Base-by-base conservation (phyloP, 768 basidiomycete genomes). In the Lactarius psammicola region DNA sequence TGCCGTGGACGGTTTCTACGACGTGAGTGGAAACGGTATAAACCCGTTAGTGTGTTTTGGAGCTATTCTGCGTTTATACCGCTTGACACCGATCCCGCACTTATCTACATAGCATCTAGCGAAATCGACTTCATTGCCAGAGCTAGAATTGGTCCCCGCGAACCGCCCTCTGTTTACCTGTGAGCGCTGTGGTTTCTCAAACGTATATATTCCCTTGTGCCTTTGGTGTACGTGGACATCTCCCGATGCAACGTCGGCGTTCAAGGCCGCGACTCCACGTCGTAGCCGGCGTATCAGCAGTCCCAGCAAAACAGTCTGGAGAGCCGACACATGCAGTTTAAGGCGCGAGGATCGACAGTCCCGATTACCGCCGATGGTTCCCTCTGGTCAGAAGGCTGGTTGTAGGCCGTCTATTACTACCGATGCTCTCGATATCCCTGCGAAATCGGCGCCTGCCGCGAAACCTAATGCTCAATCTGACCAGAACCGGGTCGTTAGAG, bases 151-250 rank as follows among this genome's bases (percentile, higher is more conserved):
- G 26, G 63, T 59, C 3, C 68, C 68, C 3, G 56, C 56, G 17
- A 34, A 64, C 20, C 68, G 68, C 10, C 63, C 68, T 4, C 17
- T 69, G 20, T 69, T 69, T 51, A 69, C 66, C 30, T 69, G 68
- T 40, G 66, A 30, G 17, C 59, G 20, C 6, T 69, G 68, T 59
- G 66, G 68, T 18, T 69, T 69, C 44, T 63, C 68, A 9, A 69
- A 69, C 38, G 26, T 49, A 1, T 64, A 60, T 44, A 68, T 69
- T 44, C 67, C 68, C 5, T 49, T 69, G 36, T 69, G 68, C 49
- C 67, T 69, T 15, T 69, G 68, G 68, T 69, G 68, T 44, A 53
- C 63, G 13, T 69, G 68, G 68, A 59, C 67, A 42, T 68, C 67
- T 51, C 51, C 60, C 5, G 66, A 63, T 28, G 56, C 62, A 10